phyloP scores from a whole-genome alignment of 1,284 basidiomycete genomes.

The Apiotrichum sp. region DNA sequence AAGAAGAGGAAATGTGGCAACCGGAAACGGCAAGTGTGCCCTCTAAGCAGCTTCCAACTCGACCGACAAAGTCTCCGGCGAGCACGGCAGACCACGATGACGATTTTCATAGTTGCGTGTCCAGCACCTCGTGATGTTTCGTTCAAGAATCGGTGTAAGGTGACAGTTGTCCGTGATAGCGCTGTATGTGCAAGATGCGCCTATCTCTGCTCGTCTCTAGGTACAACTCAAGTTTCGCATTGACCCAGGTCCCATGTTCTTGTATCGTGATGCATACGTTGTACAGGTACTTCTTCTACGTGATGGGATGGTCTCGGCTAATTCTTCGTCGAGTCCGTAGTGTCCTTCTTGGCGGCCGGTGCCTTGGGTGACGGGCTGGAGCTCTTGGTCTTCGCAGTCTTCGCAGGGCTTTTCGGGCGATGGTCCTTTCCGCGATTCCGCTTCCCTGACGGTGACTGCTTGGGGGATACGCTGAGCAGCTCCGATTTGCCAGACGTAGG shows the following conservation, averaged over 20 bases:
- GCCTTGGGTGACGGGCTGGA: no score
- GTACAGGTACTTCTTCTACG: background rate
- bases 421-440: background rate
- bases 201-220: no score
- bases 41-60: no score
- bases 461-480: slow-evolving; percentile 2
- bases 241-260: background rate
- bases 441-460: slow-evolving; percentile 1
- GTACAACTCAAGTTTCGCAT: no score
- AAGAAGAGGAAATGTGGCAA: background rate
- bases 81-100: no score
- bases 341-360: background rate
- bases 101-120: no score
- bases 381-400: background rate
- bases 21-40: background rate
- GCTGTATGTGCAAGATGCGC: no score
- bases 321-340: background rate
- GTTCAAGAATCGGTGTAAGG: no score
- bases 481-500: background rate
- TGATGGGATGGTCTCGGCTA: no score
- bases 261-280: background rate
- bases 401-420: background rate
- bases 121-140: no score
- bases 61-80: no score
- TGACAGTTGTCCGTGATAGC: no score